A percentile compares a stretch with the other conserved stretches of the same genome.
phyloP scores from a whole-genome alignment of 768 basidiomycete genomes.

The Lactarius indigo region DNA sequence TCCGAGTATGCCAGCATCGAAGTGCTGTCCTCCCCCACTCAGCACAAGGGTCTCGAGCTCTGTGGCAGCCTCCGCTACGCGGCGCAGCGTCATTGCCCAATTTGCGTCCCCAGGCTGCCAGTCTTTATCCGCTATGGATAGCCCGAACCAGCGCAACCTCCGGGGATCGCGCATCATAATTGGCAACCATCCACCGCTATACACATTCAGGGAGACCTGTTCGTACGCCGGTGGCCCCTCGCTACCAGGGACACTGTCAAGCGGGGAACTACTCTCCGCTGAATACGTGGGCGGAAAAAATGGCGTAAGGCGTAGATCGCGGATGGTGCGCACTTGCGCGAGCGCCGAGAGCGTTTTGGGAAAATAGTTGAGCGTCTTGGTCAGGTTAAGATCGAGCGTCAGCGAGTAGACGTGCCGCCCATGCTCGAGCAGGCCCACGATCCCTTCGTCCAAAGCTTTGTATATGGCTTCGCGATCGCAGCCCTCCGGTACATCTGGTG shows the following conservation, averaged over 20 bases:
- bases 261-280: background rate
- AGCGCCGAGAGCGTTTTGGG: constrained; percentile 4
- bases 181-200: constrained; percentile 6
- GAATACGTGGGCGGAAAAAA: background rate
- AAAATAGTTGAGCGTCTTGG: constrained; percentile 3
- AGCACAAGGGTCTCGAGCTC: constrained; percentile 18
- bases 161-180: constrained; percentile 7
- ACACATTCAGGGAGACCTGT: background rate
- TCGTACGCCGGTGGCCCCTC: constrained; percentile 8
- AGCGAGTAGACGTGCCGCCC: constrained; percentile 1
- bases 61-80: constrained; percentile 4
- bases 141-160: constrained; percentile 16
- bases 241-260: background rate
- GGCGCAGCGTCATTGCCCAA: constrained; percentile 7
- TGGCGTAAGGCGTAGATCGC: background rate
- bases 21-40: background rate
- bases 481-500: background rate
- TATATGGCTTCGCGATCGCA: background rate
- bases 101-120: background rate
- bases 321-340: constrained; percentile 11
- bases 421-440: background rate
- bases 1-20: constrained; percentile 9
- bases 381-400: constrained; percentile 6
- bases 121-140: background rate
- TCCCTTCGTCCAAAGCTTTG: background rate